Conservation (phyloP, 1,139 yeast genomes). For the Blastobotrys apis region DNA sequence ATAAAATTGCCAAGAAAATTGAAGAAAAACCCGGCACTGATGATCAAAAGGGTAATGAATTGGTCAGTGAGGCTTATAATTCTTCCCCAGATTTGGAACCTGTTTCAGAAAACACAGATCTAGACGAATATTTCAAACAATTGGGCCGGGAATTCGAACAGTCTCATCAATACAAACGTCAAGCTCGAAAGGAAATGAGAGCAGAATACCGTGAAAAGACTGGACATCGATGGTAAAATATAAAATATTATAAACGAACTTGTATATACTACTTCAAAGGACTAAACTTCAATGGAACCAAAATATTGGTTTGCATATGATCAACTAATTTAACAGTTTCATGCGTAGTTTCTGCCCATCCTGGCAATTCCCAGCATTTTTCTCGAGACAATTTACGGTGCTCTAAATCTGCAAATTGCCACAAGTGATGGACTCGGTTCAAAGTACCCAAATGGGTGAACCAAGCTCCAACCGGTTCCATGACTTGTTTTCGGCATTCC, state of each 20-base stretch:
- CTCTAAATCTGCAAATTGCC: constrained; percentile 45
- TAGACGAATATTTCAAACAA: constrained; percentile 23
- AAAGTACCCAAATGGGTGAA: constrained; percentile 40
- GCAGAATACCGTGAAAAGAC: constrained; percentile 9
- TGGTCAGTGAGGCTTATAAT: constrained; percentile 4
- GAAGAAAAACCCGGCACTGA: background rate
- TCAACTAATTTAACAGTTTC: constrained; percentile 42
- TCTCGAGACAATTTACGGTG: constrained; percentile 41
- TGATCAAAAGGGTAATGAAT: constrained; percentile 4
- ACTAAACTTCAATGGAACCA: constrained; percentile 40
- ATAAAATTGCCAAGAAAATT: constrained; percentile 6
- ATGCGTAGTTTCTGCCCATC: constrained; percentile 44
- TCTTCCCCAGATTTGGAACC: background rate
- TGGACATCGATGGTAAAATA: background rate
- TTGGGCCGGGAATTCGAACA: constrained; percentile 19
- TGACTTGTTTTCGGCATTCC: constrained; percentile 42
- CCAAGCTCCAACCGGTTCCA: constrained; percentile 48
- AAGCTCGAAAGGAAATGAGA: constrained; percentile 7
- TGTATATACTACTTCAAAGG: constrained; percentile 32
- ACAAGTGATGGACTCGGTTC: constrained; percentile 41
- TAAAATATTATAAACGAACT: background rate
- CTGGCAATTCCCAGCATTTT: constrained; percentile 43
- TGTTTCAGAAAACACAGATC: constrained; percentile 4
- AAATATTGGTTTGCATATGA: constrained; percentile 38
- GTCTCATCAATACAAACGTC: constrained; percentile 8